phyloP scores from a whole-genome alignment of 257 asterid species.

The Verbena officinalis region DNA sequence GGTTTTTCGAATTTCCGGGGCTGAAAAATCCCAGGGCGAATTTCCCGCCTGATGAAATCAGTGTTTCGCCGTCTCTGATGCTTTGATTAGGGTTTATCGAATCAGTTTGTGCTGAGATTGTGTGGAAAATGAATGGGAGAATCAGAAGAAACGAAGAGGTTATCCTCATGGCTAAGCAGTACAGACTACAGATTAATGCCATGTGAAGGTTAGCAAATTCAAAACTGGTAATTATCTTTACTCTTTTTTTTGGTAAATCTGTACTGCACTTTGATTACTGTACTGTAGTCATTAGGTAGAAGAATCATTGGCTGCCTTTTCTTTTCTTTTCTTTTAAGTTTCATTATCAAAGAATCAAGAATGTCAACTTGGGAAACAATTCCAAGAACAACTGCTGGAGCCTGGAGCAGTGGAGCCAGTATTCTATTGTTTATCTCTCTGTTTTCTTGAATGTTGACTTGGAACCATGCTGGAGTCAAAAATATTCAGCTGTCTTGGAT shows the following conservation, averaged over 20 bases:
- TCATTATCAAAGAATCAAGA: neutral
- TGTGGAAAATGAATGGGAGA: slow-evolving; percentile 4
- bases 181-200: too few relatives aligned
- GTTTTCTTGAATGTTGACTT: neutral
- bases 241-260: too few relatives aligned
- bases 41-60: slow-evolving; percentile 26
- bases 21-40: slow-evolving; percentile 31
- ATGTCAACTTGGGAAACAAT: neutral
- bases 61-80: slow-evolving; percentile 24
- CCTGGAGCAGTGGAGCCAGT: too few relatives aligned
- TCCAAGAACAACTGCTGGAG: neutral
- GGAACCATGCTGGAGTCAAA: slow-evolving; percentile 9
- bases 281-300: too few relatives aligned
- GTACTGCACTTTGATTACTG: neutral
- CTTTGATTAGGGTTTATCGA: slow-evolving; percentile 1
- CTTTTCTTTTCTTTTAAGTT: too few relatives aligned
- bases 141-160: slow-evolving; percentile 1
- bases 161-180: too few relatives aligned
- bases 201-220: neutral
- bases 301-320: neutral
- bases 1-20: too few relatives aligned
- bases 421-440: neutral
- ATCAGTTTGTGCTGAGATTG: slow-evolving; percentile 11
- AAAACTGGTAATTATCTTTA: neutral
- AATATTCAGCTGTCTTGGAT: neutral